Evolutionary conservation across 495 filamentous ascomycete species (phyloP), one percentile per base, ranked within the genome.

Genomic region (Penicillium chermesinum): DNA sequence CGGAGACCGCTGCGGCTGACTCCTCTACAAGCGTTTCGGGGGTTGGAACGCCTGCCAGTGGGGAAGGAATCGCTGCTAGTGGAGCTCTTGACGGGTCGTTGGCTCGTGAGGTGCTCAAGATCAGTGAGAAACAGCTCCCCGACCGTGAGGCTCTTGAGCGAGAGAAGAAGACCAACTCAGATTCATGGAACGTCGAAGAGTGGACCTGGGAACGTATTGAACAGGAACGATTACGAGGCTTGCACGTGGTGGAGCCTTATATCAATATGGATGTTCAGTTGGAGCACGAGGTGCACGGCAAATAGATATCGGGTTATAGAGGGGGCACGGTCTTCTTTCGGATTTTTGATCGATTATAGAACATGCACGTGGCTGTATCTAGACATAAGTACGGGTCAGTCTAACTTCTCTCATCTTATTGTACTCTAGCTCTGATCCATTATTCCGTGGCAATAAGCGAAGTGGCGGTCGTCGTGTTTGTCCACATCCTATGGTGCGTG

Each of bases 171-270:
- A 58, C 52, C 13, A 74, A 73, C 49, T 50, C 54, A 0, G 59
- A 57, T 38, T 63, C 60, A 32, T 72, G 72, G 67, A 52, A 55
- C 48, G 42, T 55, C 21, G 64, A 61, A 2, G 73, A 75, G 39
- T 82, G 75, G 73, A 72, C 70, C 4, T 78, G 77, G 70, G 72
- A 78, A 50, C 54, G 65, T 4, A 73, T 86, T 17, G 82, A 86
- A 48, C 66, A 67, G 49, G 77, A 84, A 62, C 64, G 83, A 17
- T 49, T 62, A 48, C 67, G 79, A 36, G 82, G 81, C 9, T 55
- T 83, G 53, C 58, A 62, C 40, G 66, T 82, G 7, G 76, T 81
- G 8, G 63, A 77, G 47, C 66, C 72, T 15, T 80, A 78, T 55
- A 59, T 66, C 14, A 58, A 58, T 36, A 60, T 86, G 37, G 77